A percentile compares a stretch with the other conserved stretches of the same genome.
Conservation (phyloP, 108 stramenopile species). For the Cyclotella distinguenda region DNA sequence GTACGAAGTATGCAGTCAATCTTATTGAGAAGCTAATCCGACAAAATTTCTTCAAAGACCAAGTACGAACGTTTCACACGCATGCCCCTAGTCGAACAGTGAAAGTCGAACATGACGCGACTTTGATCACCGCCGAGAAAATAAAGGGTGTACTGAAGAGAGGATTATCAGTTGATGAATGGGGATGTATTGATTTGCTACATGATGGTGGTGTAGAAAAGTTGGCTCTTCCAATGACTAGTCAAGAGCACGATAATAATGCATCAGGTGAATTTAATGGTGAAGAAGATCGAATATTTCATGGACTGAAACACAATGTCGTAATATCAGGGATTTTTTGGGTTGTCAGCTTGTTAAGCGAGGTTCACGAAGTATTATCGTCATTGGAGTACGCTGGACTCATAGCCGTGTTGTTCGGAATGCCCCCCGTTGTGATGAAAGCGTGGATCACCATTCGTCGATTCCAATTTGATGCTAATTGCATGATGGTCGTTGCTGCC, state of each 20-base stretch:
- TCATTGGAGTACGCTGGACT: conserved; percentile 74
- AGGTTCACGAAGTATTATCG: conserved; percentile 42
- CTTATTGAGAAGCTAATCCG: conserved; percentile 45
- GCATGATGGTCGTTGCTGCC: conserved; percentile 89
- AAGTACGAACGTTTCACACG: conserved; percentile 62
- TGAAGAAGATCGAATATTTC: conserved; percentile 6
- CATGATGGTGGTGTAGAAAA: conserved; percentile 60
- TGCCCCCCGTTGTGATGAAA: conserved; percentile 75
- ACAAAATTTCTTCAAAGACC: conserved; percentile 56
- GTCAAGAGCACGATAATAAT: conserved; percentile 17
- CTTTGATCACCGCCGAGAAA: conserved; percentile 35
- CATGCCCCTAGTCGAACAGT: conserved; percentile 58
- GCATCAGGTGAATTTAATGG: conserved; percentile 11
- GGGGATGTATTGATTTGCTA: conserved; percentile 39
- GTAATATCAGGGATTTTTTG: conserved; percentile 76
- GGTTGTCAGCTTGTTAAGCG: conserved; percentile 62
- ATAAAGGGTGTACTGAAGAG: conserved; percentile 31
- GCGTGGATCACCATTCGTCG: conserved; percentile 70
- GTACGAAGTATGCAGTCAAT: not conserved
- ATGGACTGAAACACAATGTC: conserved; percentile 47
- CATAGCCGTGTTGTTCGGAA: conserved; percentile 69
- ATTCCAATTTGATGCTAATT: conserved; percentile 83
- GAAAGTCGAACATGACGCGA: conserved; percentile 79
- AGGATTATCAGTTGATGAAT: conserved; percentile 24
- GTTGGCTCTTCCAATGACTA: conserved; percentile 53